Base-by-base conservation (phyloP, 2,329 filamentous ascomycete species). In the Aureobasidium sp. region DNA sequence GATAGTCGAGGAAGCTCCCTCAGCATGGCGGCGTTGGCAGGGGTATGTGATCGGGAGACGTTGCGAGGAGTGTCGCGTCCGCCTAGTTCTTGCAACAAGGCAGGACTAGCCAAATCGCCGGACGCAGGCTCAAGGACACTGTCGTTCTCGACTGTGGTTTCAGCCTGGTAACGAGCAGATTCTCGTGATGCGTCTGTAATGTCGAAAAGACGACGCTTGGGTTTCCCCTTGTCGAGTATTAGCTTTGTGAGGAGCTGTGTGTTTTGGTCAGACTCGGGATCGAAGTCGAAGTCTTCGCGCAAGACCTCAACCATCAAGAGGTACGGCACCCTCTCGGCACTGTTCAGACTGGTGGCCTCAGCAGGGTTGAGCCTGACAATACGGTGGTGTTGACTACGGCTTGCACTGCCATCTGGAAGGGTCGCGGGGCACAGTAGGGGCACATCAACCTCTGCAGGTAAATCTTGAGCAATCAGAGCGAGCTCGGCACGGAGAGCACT, bases 271-370 rank as follows among this genome's bases (percentile, higher is more conserved):
- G 84, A 86, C 33, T 87, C 84, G 0, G 89, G 88, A 66, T 93
- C 86, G 67, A 94, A 94, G 35, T 86, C 86, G 69, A 94, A 93
- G 68, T 94, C 89, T 65, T 93, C 89, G 25, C 86, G 79, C 50
- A 94, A 74, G 23, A 94, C 85, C 69, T 94, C 89, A 2, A 93
- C 84, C 88, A 94, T 92, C 29, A 94, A 79, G 53, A 94, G 74
- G 73, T 91, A 94, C 0, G 89, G 89, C 46, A 94, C 89, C 70
- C 91, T 88, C 71, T 94, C 89, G 4, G 89, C 89, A 70, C 89
- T 94, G 73, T 94, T 94, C 55, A 94, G 75, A 59, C 92, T 90
- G 0, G 89, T 93, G 6, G 89, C 86, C 73, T 94, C 89, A 1
- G 88, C 88, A 7, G 89, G 90, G 68, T 92, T 94, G 53, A 94